These are phyloP conservation scores for Paspalum vaginatum DNA, from an alignment of 176 grass and related monocot species.

Conservation along the genomic window DNA sequence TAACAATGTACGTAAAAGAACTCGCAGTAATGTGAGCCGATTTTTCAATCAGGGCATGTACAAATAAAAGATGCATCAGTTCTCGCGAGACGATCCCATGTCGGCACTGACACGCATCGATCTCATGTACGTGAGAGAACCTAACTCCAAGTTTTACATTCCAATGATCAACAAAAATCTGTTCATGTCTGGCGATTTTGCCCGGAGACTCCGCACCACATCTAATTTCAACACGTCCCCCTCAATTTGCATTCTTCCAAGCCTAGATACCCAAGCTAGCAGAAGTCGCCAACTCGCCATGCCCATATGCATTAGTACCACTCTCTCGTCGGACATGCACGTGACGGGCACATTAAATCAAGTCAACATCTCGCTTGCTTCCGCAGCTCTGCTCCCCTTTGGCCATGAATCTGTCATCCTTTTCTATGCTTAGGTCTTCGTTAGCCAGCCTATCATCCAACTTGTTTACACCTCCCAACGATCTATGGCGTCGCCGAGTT, in stretches of 20 bases:
- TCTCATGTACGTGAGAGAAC: not conserved
- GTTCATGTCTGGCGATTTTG: not conserved
- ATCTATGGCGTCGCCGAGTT: conserved; percentile 8
- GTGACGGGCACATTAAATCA: conserved; percentile 38
- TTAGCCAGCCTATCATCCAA: conserved; percentile 24
- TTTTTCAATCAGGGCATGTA: not conserved
- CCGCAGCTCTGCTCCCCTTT: not conserved
- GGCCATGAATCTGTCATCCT: not conserved
- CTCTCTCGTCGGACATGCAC: conserved; percentile 4
- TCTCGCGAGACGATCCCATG: not conserved
- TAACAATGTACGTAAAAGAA: not conserved
- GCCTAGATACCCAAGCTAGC: not conserved
- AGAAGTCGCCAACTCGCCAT: too few species aligned
- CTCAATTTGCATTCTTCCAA: not conserved
- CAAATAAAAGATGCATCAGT: not conserved
- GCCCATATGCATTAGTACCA: not conserved
- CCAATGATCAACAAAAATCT: not conserved
- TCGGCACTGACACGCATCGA: not conserved
- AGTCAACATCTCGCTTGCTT: conserved; percentile 46
- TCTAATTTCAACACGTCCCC: not conserved
- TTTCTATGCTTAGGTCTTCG: conserved; percentile 42
- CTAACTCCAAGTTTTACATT: not conserved
- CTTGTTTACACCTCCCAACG: conserved; percentile 42
- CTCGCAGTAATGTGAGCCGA: not conserved
- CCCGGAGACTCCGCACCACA: not conserved